phyloP scores from a whole-genome alignment of 495 filamentous ascomycete species.

The Antarctomyces pellizariae region DNA sequence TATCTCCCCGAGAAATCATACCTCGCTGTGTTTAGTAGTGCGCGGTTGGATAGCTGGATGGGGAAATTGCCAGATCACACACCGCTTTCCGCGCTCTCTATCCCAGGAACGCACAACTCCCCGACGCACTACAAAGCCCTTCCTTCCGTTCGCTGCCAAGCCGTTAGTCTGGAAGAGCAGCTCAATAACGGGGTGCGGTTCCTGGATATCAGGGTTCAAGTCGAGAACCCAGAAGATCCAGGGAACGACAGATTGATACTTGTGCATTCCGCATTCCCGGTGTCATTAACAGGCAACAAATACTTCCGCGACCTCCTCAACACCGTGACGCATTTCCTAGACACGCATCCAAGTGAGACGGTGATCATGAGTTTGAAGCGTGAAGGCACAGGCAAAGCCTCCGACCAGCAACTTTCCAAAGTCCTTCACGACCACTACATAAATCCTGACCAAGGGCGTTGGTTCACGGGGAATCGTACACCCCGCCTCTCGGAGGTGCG shows the following conservation, averaged over 20 bases:
- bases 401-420: conserved; percentile 53
- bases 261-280: conserved; percentile 66
- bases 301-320: conserved; percentile 52
- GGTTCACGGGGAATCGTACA: conserved; percentile 62
- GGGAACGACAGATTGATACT: conserved; percentile 14
- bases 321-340: conserved; percentile 49
- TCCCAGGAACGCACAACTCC: conserved; percentile 91
- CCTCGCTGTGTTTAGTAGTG: conserved; percentile 56
- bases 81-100: conserved; percentile 58
- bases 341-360: conserved; percentile 53
- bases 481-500: conserved; percentile 53
- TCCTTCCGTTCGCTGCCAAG: conserved; percentile 85
- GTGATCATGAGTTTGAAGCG: conserved; percentile 78
- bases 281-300: conserved; percentile 34
- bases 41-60: conserved; percentile 66
- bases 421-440: conserved; percentile 53
- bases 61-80: conserved; percentile 36
- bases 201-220: conserved; percentile 59
- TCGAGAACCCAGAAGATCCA: conserved; percentile 9
- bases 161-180: conserved; percentile 49
- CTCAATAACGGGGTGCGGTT: conserved; percentile 83
- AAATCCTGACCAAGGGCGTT: conserved; percentile 30
- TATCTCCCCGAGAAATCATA: conserved; percentile 38
- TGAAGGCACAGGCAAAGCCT: conserved; percentile 60
- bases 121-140: conserved; percentile 64